Percentiles rank a stretch among this genome's conserved stretches.
phyloP scores from a whole-genome alignment of 2,329 filamentous ascomycete species.

The Eutypella sp. region DNA sequence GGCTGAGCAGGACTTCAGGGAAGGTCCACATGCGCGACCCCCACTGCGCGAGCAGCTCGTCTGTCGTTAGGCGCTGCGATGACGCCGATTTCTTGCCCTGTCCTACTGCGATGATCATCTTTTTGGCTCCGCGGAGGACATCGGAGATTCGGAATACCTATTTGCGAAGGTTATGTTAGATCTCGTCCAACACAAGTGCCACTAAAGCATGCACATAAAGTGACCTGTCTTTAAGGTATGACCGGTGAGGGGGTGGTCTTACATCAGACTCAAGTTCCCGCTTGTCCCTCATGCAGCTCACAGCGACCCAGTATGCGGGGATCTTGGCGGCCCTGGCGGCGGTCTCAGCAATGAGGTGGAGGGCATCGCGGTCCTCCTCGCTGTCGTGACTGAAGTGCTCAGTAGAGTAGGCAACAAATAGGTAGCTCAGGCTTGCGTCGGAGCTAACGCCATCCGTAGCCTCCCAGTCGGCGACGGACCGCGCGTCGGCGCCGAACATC shows the following conservation, averaged over 20 bases:
- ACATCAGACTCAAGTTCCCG: constrained; percentile 2
- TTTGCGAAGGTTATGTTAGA: no score
- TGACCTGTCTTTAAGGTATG: background rate
- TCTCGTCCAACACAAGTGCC: background rate
- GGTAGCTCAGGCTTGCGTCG: constrained; percentile 6
- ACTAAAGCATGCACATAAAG: background rate
- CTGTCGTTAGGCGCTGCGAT: background rate
- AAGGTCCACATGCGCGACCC: constrained; percentile 27
- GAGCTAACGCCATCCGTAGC: constrained; percentile 1
- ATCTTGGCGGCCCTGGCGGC: constrained; percentile 8
- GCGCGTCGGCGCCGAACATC: constrained; percentile 4
- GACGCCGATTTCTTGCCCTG: background rate
- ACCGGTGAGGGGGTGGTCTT: background rate
- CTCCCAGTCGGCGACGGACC: constrained; percentile 10
- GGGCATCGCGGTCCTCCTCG: constrained; percentile 3
- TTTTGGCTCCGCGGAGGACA: constrained; percentile 15
- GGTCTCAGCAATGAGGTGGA: constrained; percentile 10
- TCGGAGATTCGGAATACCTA: constrained; percentile 20
- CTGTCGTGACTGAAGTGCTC: constrained; percentile 8
- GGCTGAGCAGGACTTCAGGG: constrained; percentile 23
- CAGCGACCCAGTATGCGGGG: constrained; percentile 10
- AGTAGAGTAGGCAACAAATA: constrained; percentile 10
- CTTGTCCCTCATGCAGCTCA: constrained; percentile 3
- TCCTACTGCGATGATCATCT: constrained; percentile 13
- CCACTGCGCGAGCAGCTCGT: constrained; percentile 15